A percentile compares a stretch with the other conserved stretches of the same genome.
These are phyloP conservation scores for Eutrema japonicum DNA, from an alignment of 345 rosid genomes.

Conservation along the genomic window DNA sequence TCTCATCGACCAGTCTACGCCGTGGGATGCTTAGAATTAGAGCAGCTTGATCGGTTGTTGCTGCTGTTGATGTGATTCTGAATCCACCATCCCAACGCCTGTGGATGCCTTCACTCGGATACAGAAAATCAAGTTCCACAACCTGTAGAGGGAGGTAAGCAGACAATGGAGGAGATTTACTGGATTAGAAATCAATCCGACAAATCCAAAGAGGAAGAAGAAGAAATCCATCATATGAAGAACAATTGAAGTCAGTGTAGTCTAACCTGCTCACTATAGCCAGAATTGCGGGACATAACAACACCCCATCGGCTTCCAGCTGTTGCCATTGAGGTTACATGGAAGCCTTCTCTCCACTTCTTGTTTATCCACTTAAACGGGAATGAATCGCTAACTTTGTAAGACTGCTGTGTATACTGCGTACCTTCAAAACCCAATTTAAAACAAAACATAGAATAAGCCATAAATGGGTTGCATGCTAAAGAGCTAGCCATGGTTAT, in stretches of 20 bases:
- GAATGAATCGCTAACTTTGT: slow-evolving; percentile 93
- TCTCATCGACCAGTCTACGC: slow-evolving; percentile 82
- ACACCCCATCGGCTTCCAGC: slow-evolving; percentile 97
- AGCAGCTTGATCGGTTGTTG: slow-evolving; percentile 92
- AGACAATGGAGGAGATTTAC: not conserved
- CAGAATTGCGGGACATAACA: slow-evolving; percentile 99
- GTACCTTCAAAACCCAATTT: slow-evolving; percentile 64
- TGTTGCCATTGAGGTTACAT: slow-evolving; percentile 98
- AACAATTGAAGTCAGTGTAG: not conserved
- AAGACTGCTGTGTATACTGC: slow-evolving; percentile 87
- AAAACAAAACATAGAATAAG: slow-evolving; percentile 5
- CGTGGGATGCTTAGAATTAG: slow-evolving; percentile 85
- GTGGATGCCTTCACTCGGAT: slow-evolving; percentile 99
- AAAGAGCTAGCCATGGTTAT: slow-evolving; percentile 6
- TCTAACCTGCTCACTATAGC: slow-evolving; percentile 86
- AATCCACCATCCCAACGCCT: slow-evolving; percentile 93
- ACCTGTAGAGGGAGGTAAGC: slow-evolving; percentile 52
- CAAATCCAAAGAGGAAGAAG: slow-evolving; percentile 16
- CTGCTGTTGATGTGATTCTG: slow-evolving; percentile 93
- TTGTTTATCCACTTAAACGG: slow-evolving; percentile 99
- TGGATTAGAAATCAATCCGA: not conserved
- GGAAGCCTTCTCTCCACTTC: slow-evolving; percentile 99
- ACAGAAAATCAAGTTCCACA: slow-evolving; percentile 96
- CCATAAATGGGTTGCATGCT: not conserved
- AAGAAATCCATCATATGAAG: not conserved